Evolutionary conservation across 306 rosid genomes (phyloP), one percentile per base, ranked within the genome.

Genomic region (Cicer judaicum): DNA sequence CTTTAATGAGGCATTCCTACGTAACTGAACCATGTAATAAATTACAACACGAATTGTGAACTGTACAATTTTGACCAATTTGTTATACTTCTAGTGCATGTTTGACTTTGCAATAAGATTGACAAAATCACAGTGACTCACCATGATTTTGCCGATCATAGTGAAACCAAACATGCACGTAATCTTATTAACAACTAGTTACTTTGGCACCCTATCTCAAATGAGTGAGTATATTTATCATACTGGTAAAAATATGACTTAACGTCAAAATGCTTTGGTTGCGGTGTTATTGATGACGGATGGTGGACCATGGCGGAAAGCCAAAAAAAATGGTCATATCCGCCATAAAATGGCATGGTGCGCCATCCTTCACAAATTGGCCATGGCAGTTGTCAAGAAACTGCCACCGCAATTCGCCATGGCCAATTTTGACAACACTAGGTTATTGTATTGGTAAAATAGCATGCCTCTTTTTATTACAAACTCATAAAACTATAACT

Each of bases 131-230:
- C 34, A 0, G 34, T 24, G 34, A 4, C 34, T 24, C 34, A 24
- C 34, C 4, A 24, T 24, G 34, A 24, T 2, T 24, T 24, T 24
- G 4, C 34, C 34, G 2, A 24, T 24, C 34, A 4, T 24, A 24
- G 34, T 24, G 4, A 24, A 24, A 24, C 34, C 34, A 24, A 24
- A 2, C 34, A 24, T 24, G 34, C 34, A 24, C 4, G 34, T 3
- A 72, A 56, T 70, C 10, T 29, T 29, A 41, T 61, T 64, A 53
- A 13, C 64, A 53, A 13, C 64, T 76, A 39, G 68, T 12, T 71
- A 60, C 73, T 48, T 55, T 41, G 65, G 34, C 55, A 70, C 72
- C 68, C 29, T 55, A 73, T 54, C 69, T 70, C 34, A n/a, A 81
- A 53, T 21, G 38, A 64, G 40, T 6, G 38, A 64, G 40, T 6